A percentile compares a stretch with the other conserved stretches of the same genome.
Conservation (phyloP, 1,284 basidiomycete genomes). For the Boletellus deceptivus region DNA sequence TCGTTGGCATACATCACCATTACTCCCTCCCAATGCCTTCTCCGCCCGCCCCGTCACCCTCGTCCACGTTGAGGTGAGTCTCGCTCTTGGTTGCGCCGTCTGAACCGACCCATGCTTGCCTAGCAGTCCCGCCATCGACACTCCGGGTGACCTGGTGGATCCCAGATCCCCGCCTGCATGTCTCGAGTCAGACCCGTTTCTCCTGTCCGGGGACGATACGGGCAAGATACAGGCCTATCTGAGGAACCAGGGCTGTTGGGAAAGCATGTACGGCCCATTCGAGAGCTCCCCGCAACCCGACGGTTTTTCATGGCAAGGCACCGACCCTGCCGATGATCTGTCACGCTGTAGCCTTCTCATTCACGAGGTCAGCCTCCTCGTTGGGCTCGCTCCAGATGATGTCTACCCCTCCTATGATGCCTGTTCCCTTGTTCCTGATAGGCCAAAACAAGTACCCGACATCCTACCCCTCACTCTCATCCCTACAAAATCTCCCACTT, state of each 20-base stretch:
- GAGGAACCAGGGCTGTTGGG: constrained; percentile 11
- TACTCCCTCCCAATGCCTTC: background rate
- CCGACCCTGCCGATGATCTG: constrained; percentile 1
- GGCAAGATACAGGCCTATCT: constrained; percentile 14
- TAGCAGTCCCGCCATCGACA: background rate
- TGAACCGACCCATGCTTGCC: too few relatives aligned
- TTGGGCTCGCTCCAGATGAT: constrained; percentile 29
- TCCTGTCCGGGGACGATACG: constrained; percentile 17
- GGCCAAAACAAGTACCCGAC: constrained; percentile 9
- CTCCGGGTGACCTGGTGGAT: background rate
- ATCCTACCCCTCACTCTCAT: constrained; percentile 20
- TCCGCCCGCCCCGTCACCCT: constrained; percentile 15
- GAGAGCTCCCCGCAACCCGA: constrained; percentile 13
- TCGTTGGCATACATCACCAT: too few relatives aligned
- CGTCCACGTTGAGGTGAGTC: constrained; percentile 28
- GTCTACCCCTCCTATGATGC: constrained; percentile 3
- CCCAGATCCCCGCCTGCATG: too few relatives aligned
- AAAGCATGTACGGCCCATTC: constrained; percentile 3
- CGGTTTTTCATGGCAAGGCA: constrained; percentile 15
- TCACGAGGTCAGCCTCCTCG: constrained; percentile 34
- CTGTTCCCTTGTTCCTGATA: background rate
- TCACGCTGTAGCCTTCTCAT: constrained; percentile 30
- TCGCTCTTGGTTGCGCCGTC: too few relatives aligned
- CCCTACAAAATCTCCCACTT: constrained; percentile 22
- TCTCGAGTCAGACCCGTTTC: background rate